Conservation (phyloP, 2,329 filamentous ascomycete species). For the Boeremia exigua region DNA sequence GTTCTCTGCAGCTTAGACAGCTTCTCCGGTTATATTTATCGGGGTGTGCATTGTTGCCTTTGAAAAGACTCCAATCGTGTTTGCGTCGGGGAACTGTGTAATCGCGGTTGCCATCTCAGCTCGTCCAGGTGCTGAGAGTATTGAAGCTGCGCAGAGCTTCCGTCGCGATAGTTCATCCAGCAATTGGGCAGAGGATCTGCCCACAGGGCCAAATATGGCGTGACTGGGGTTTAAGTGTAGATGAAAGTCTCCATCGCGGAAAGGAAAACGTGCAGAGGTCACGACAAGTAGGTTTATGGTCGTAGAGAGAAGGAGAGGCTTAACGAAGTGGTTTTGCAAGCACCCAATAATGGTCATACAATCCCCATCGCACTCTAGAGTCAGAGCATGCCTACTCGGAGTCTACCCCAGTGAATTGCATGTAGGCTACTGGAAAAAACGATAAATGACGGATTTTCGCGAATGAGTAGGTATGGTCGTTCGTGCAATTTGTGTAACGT, state of each 20-base stretch:
- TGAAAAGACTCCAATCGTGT: neutral
- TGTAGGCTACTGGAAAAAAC: too few relatives aligned
- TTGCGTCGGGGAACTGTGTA: neutral
- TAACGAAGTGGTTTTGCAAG: too few relatives aligned
- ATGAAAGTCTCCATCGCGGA: neutral
- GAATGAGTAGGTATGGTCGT: too few relatives aligned
- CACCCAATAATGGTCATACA: too few relatives aligned
- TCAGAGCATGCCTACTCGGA: too few relatives aligned
- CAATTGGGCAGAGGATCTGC: neutral
- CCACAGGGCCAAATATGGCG: neutral
- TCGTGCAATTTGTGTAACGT: too few relatives aligned
- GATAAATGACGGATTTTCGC: too few relatives aligned
- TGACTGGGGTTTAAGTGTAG: neutral
- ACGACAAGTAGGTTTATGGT: too few relatives aligned
- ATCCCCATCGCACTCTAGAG: too few relatives aligned
- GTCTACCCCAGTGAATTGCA: too few relatives aligned
- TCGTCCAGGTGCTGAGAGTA: neutral
- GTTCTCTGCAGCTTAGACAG: constrained; percentile 38
- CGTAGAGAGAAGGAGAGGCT: too few relatives aligned
- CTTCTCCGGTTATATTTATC: neutral
- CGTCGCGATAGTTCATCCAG: neutral
- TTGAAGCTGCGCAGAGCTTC: neutral
- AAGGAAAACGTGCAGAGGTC: too few relatives aligned
- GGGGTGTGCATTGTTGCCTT: neutral
- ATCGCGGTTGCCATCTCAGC: neutral